Conservation (phyloP, 768 basidiomycete species). For the Leccinellum albellum region DNA sequence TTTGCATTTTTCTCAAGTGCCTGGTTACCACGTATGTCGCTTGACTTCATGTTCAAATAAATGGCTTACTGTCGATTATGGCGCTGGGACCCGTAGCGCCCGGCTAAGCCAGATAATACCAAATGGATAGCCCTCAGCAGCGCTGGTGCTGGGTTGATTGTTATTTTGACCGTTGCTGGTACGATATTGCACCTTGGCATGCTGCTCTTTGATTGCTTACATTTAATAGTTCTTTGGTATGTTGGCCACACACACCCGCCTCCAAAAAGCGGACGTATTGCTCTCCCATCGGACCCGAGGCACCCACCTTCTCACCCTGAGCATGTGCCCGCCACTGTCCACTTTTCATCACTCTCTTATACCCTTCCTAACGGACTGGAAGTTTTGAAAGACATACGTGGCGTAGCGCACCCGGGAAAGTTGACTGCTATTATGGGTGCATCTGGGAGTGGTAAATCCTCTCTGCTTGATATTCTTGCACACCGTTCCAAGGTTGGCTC, state of each 20-base stretch:
- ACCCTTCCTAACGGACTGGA: conserved; percentile 53
- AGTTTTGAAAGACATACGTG: conserved; percentile 80
- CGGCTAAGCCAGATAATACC: conserved; percentile 80
- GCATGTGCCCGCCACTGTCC: conserved; percentile 91
- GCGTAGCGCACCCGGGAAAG: conserved; percentile 83
- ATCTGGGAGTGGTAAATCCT: conserved; percentile 94
- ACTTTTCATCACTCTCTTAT: conserved; percentile 85
- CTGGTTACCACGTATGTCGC: conserved; percentile 70
- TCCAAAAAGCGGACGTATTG: conserved; percentile 63
- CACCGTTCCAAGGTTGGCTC: conserved; percentile 80
- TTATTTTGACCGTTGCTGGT: conserved; percentile 67
- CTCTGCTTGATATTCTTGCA: conserved; percentile 93
- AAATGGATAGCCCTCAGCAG: conserved; percentile 81
- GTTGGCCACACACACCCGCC: conserved; percentile 63
- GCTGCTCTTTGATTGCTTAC: not conserved
- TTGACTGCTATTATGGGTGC: conserved; percentile 97
- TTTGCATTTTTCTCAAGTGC: conserved; percentile 88
- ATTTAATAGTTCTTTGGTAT: conserved; percentile 76
- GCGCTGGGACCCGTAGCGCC: conserved; percentile 42
- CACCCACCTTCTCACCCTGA: conserved; percentile 60
- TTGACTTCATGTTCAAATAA: not conserved
- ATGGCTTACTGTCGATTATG: not conserved
- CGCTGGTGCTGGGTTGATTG: conserved; percentile 70
- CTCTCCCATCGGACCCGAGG: conserved; percentile 75
- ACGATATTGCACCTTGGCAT: not conserved